Percentiles rank a stretch among this genome's conserved stretches.
Evolutionary conservation across 495 filamentous ascomycete species (phyloP).

Genomic region (Xylaria grammica): DNA sequence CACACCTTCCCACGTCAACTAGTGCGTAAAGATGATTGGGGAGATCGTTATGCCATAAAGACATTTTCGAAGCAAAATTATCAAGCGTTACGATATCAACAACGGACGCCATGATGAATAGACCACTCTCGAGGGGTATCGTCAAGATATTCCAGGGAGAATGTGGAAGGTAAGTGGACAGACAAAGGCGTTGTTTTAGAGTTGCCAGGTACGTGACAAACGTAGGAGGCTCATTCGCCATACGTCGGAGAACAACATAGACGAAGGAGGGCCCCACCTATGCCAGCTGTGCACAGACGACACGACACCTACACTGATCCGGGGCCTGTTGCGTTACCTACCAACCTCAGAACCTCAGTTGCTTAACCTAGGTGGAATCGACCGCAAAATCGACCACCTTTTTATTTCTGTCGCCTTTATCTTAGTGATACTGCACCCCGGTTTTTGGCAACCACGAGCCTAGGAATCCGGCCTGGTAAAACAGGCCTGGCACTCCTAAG

Average conservation of each 20-base stretch:
- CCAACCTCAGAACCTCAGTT: too few relatives aligned
- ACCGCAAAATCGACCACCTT: neutral
- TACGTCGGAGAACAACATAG: neutral
- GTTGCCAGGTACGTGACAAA: neutral
- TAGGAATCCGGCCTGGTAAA: too few relatives aligned
- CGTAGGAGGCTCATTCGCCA: neutral
- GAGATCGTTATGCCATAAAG: constrained; percentile 47
- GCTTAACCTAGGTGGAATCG: neutral
- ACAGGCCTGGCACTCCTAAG: too few relatives aligned
- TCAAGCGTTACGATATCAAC: constrained; percentile 54
- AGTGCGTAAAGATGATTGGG: constrained; percentile 59
- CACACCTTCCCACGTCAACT: constrained; percentile 79
- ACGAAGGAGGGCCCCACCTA: neutral
- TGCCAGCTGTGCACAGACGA: constrained; percentile 11
- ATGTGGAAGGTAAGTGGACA: neutral
- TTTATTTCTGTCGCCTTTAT: neutral
- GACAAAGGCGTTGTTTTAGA: neutral
- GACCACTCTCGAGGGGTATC: neutral
- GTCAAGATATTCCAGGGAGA: neutral
- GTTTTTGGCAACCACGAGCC: too few relatives aligned
- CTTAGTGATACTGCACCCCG: too few relatives aligned
- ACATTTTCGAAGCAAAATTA: constrained; percentile 55
- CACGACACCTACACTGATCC: neutral
- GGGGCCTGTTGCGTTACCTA: too few relatives aligned
- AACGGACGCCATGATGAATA: constrained; percentile 29